Evolutionary conservation across 495 filamentous ascomycete species (phyloP).

Genomic region (Evernia prunastri): DNA sequence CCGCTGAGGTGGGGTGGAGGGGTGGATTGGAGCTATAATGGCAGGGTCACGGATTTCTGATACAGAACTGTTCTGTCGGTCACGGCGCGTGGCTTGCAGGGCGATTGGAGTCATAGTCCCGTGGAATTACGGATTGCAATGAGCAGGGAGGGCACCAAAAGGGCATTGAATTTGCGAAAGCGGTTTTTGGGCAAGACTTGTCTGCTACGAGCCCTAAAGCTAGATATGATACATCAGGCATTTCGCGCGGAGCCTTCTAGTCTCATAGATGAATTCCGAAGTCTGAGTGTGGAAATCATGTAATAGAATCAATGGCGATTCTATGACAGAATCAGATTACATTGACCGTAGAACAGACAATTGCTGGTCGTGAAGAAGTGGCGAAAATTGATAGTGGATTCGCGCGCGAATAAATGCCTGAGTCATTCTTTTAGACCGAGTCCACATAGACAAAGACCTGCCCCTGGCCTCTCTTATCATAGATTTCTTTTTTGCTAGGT

Average conservation of each 20-base stretch:
- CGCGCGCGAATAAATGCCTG: not conserved
- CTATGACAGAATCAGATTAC: not conserved
- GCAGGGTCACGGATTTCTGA: constrained; percentile 90
- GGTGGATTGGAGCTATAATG: constrained; percentile 95
- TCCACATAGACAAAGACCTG: not conserved
- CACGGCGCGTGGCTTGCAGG: not conserved
- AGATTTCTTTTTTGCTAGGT: not conserved
- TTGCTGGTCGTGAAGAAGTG: not conserved
- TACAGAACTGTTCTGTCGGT: not conserved
- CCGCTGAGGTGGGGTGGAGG: constrained; percentile 75
- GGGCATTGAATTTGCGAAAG: not conserved
- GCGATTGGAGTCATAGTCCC: not conserved
- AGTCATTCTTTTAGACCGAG: not conserved
- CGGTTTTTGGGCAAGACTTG: not conserved
- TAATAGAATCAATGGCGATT: not conserved
- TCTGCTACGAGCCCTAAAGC: not conserved
- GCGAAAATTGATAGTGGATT: not conserved
- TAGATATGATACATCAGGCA: too few species aligned
- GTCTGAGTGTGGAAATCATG: too few species aligned
- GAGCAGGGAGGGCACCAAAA: not conserved
- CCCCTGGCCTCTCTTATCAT: not conserved
- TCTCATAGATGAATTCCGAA: too few species aligned
- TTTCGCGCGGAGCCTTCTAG: too few species aligned
- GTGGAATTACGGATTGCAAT: not conserved
- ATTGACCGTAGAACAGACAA: not conserved